These are phyloP conservation scores for Trifolium pratense DNA, from an alignment of 306 rosid species.

Conservation along the genomic window DNA sequence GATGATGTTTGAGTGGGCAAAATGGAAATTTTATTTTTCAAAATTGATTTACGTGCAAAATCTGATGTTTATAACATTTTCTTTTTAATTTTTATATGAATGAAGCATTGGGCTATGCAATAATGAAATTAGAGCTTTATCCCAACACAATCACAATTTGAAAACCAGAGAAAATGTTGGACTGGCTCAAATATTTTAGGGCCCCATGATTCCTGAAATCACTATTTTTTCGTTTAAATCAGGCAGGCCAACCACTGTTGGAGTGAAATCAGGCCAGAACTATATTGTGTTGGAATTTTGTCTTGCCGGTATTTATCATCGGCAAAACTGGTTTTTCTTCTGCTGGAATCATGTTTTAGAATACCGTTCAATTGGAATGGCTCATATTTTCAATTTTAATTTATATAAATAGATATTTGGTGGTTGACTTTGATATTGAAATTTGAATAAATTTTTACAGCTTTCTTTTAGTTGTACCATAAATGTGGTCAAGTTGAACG, in stretches of 20 bases:
- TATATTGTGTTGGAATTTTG: slow-evolving; percentile 2
- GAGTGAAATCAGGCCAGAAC: not conserved
- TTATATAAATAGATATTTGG: slow-evolving; percentile 17
- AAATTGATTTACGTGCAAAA: slow-evolving; percentile 15
- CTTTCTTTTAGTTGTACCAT: slow-evolving; percentile 61
- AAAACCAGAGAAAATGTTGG: slow-evolving; percentile 14
- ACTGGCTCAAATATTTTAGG: slow-evolving; percentile 17
- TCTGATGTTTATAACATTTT: not conserved
- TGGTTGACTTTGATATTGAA: slow-evolving; percentile 31
- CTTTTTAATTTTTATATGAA: slow-evolving; percentile 4
- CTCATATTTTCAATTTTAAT: slow-evolving; percentile 12
- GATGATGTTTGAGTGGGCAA: not conserved
- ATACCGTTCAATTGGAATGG: slow-evolving; percentile 1
- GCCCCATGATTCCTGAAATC: not conserved
- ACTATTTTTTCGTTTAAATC: not conserved
- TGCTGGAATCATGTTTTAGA: slow-evolving; percentile 23
- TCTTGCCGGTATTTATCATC: not conserved
- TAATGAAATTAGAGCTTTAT: slow-evolving; percentile 18
- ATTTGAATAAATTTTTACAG: slow-evolving; percentile 11
- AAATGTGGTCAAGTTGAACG: slow-evolving; percentile 79
- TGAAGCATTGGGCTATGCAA: not conserved
- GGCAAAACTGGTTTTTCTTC: slow-evolving; percentile 7
- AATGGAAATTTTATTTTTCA: slow-evolving; percentile 7
- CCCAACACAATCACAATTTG: not conserved
- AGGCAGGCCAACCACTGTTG: slow-evolving; percentile 1